Evolutionary conservation across 2,329 filamentous ascomycete species (phyloP), one percentile per base, ranked within the genome.

Genomic region (Scytalidium sp.): DNA sequence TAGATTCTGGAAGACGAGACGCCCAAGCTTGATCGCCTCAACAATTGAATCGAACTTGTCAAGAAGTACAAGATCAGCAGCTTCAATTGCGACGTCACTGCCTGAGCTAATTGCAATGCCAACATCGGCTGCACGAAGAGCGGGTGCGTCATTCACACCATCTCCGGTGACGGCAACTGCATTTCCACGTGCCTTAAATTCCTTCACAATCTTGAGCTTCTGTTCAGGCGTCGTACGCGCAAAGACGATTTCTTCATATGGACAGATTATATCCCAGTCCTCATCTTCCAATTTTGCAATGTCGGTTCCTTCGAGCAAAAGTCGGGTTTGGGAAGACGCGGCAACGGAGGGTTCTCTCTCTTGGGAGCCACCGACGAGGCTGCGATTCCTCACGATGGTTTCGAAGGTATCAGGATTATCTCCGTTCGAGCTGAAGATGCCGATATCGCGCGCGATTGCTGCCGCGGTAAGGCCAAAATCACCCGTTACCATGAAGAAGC

Each of bases 31-130:
- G 42, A 89, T 83, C 27, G 82, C 85, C n/a, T 81, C 84, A 39
- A 88, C 77, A 49, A 88, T 89, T 22, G 86, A 90, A 10, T 90
- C 88, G 64, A 95, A 95, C 69, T 95, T 92, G 63, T 94, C 89
- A 0, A 88, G 91, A 39, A 96, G 74, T 29, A 95, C 88, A 78
- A 96, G 94, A 62, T 95, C 90, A 1, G 88, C 87, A 2, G 90
- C 90, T 68, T 94, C 85, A 61, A 88, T 89, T 54, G 86, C 85
- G 9, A 90, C 85, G 61, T 89, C 86, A 41, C 81, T 86, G 15
- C 86, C 86, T 40, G 83, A 76, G 43, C 85, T 85, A 85, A 89
- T 90, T 55, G 85, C 85, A 56, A 90, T 89, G 60, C 86, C 86
- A 15, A 90, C 85, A 60, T 90, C 85, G 4, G 86, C 83, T 58